phyloP scores from a whole-genome alignment of 495 filamentous ascomycete genomes.

The Podospora pseudocomata region DNA sequence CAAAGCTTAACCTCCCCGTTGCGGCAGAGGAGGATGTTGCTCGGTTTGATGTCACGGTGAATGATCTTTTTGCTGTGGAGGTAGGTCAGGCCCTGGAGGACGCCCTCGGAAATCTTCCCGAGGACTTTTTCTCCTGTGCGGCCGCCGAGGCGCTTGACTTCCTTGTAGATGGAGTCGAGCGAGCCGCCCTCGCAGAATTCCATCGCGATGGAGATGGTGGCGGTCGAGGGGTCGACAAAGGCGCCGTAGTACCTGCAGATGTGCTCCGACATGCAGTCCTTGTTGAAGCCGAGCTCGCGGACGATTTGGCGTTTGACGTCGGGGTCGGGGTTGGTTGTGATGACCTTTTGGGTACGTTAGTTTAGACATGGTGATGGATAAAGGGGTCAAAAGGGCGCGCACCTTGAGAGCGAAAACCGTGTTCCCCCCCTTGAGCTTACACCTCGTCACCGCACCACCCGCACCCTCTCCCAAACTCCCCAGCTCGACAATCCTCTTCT shows the following conservation, averaged over 20 bases:
- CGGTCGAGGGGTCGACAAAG: constrained; percentile 86
- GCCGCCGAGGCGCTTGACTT: constrained; percentile 91
- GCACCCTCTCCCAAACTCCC: constrained; percentile 93
- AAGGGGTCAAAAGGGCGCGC: constrained; percentile 24
- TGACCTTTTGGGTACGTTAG: constrained; percentile 58
- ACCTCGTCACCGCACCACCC: constrained; percentile 90
- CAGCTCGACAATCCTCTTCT: constrained; percentile 80
- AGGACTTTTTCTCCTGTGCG: constrained; percentile 96
- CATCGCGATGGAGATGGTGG: constrained; percentile 97
- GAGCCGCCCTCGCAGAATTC: constrained; percentile 97
- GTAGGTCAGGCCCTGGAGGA: constrained; percentile 91
- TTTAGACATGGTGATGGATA: constrained; percentile 22
- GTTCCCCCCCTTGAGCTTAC: constrained; percentile 81
- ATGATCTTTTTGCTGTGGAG: constrained; percentile 97
- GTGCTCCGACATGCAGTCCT: constrained; percentile 86
- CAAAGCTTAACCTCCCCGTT: constrained; percentile 94
- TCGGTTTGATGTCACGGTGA: constrained; percentile 98
- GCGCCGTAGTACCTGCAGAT: constrained; percentile 97
- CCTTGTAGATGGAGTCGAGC: constrained; percentile 91
- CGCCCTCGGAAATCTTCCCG: constrained; percentile 96
- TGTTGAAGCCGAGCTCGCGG: constrained; percentile 94
- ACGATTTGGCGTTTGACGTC: constrained; percentile 98
- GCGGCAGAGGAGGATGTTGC: constrained; percentile 91
- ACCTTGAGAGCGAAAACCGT: constrained; percentile 97
- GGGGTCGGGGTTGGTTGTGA: constrained; percentile 95